Base-by-base conservation (phyloP, 176 grass and related monocot genomes). In the Zoysia pacifica region DNA sequence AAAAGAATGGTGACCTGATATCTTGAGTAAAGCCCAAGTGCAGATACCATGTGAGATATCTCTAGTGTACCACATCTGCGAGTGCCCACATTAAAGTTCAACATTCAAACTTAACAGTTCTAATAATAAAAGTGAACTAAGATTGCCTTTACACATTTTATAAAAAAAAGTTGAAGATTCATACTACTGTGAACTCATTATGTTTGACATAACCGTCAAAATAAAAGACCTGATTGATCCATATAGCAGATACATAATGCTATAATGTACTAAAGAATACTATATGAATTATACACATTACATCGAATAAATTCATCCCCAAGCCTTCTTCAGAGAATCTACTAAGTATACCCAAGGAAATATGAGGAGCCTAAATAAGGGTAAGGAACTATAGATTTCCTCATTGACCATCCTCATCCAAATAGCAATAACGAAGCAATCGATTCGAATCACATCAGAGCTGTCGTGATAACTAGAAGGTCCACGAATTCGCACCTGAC, bases 61-160 rank as follows among this genome's bases (percentile, higher is more conserved):
- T 93, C 87, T 89, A 92, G 83, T 67, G 63, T 79, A 87, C 94
- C 75, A 86, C 76, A 91, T 98, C 88, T 91, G 85, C 58, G 90
- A 93, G 88, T 88, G 91, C 79, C 83, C 83, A 90, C 79, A 93
- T 91, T 90, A 87, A 89, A 81, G 83, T 93, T 98, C 85, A 94
- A 93, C 87, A 93, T 79, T 90, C 48, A 65, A 78, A 83, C 49
- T 83, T 80, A 56, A 73, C 51, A 81, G 74, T 2, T 72, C 66
- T 82, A 85, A 82, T 60, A 82, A 77, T 18, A 63, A 49, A 45
- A 65, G 16, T 40, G 74, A 48, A 75, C 83, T 83, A 76, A 58
- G 80, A 43, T 15, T 19, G 20, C 81, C 75, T 86, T 45, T 86
- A 51, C 48, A 42, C 83, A 46, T 3, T 62, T 15, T 44, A 69